These are phyloP conservation scores for Alternaria sp. DNA, from an alignment of 2,329 filamentous ascomycete genomes.

Conservation along the genomic window DNA sequence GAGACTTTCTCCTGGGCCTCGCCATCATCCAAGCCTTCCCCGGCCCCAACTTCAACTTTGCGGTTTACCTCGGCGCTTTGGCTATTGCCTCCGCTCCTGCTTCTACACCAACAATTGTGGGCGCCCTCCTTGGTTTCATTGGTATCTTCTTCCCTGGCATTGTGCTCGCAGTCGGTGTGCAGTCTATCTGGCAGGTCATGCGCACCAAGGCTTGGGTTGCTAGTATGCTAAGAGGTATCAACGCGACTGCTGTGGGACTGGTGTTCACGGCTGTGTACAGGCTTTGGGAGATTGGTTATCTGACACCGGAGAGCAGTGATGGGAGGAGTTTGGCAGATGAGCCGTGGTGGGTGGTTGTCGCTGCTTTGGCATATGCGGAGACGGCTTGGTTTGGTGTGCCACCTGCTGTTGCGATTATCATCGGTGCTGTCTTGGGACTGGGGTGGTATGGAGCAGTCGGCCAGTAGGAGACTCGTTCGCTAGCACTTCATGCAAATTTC, in stretches of 20 bases:
- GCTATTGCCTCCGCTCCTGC: conserved; percentile 37
- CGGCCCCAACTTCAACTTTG: conserved; percentile 65
- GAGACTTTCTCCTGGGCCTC: conserved; percentile 75
- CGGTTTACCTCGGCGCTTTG: conserved; percentile 52
- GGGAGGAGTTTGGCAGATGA: conserved; percentile 49
- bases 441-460: conserved; percentile 50
- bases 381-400: conserved; percentile 50
- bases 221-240: conserved; percentile 49
- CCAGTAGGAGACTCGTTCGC: conserved; percentile 4
- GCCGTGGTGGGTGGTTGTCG: conserved; percentile 56
- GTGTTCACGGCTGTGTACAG: conserved; percentile 55
- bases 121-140: conserved; percentile 48
- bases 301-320: conserved; percentile 44
- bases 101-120: conserved; percentile 35
- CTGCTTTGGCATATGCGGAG: conserved; percentile 50
- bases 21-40: conserved; percentile 76
- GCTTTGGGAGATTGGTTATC: conserved; percentile 54
- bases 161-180: conserved; percentile 45
- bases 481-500: background rate
- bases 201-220: conserved; percentile 45
- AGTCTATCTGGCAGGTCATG: conserved; percentile 49
- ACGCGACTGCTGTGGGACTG: conserved; percentile 52
- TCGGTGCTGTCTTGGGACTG: conserved; percentile 49
- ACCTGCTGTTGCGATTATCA: conserved; percentile 49
- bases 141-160: conserved; percentile 53